Evolutionary conservation across 1,139 yeast genomes (phyloP).

Genomic region (Scheffersomyces illinoinensis): DNA sequence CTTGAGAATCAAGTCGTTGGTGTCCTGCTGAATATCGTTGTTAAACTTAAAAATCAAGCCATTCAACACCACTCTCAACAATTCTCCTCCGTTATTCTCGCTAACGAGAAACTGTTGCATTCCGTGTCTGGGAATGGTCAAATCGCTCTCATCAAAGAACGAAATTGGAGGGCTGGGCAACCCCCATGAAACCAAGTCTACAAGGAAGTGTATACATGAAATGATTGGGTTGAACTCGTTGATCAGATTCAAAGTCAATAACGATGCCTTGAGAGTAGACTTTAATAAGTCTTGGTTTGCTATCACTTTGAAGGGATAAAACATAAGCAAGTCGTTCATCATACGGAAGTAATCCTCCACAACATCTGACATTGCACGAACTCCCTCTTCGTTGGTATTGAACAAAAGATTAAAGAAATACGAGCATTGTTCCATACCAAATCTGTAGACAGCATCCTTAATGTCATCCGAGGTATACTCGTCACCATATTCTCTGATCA

Average conservation of each 20-base stretch:
- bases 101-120: constrained; percentile 39
- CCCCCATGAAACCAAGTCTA: constrained; percentile 85
- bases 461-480: constrained; percentile 43
- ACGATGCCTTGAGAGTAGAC: constrained; percentile 61
- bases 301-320: constrained; percentile 68
- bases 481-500: constrained; percentile 77
- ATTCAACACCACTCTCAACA: constrained; percentile 55
- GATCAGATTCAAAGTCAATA: constrained; percentile 52
- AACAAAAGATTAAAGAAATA: constrained; percentile 39
- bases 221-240: constrained; percentile 74
- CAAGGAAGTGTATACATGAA: constrained; percentile 70
- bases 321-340: constrained; percentile 78
- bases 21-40: constrained; percentile 68
- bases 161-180: constrained; percentile 79
- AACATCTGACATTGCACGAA: constrained; percentile 63
- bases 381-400: constrained; percentile 19
- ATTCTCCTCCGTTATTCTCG: constrained; percentile 57
- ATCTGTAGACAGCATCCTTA: constrained; percentile 45
- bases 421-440: constrained; percentile 49
- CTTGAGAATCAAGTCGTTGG: constrained; percentile 71
- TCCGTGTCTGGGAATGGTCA: constrained; percentile 48
- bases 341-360: constrained; percentile 88
- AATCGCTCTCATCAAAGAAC: constrained; percentile 48
- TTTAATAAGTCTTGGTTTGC: constrained; percentile 55
- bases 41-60: constrained; percentile 78